Conservation (phyloP, 108 stramenopile species). For the Asterionellopsis glacialis region DNA sequence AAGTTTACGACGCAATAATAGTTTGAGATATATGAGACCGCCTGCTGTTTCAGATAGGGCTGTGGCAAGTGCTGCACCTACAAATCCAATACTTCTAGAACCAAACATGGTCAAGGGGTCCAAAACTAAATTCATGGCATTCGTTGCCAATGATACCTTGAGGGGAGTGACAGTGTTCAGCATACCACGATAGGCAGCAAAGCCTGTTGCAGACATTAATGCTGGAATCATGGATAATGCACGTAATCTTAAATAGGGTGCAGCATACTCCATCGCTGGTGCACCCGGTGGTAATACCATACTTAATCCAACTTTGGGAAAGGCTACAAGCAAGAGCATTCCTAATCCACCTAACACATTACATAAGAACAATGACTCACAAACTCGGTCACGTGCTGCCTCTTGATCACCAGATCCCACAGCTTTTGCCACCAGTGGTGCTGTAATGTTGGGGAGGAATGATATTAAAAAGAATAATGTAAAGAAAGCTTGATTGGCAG, state of each 20-base stretch:
- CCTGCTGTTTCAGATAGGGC: constrained; percentile 49
- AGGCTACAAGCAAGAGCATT: constrained; percentile 33
- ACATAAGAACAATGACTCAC: constrained; percentile 67
- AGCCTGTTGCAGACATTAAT: constrained; percentile 63
- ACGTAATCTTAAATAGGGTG: constrained; percentile 65
- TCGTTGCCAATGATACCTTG: constrained; percentile 65
- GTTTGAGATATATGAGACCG: constrained; percentile 50
- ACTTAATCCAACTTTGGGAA: constrained; percentile 39
- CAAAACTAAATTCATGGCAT: constrained; percentile 61
- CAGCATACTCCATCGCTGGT: constrained; percentile 56
- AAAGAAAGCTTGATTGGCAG: constrained; percentile 80
- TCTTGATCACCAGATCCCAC: constrained; percentile 56
- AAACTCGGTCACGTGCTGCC: constrained; percentile 44
- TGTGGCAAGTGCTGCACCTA: constrained; percentile 77
- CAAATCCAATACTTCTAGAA: constrained; percentile 44
- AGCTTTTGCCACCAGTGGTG: constrained; percentile 66
- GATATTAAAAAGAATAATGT: constrained; percentile 68
- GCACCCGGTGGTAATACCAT: constrained; percentile 43
- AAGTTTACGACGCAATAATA: constrained; percentile 46
- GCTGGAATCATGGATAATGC: constrained; percentile 74
- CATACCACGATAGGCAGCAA: constrained; percentile 73
- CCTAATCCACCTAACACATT: constrained; percentile 59
- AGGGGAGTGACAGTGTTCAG: constrained; percentile 81
- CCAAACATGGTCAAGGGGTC: constrained; percentile 69
- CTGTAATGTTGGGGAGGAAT: constrained; percentile 77